phyloP scores from a whole-genome alignment of 345 rosid species.

The Syzygium oleosum region DNA sequence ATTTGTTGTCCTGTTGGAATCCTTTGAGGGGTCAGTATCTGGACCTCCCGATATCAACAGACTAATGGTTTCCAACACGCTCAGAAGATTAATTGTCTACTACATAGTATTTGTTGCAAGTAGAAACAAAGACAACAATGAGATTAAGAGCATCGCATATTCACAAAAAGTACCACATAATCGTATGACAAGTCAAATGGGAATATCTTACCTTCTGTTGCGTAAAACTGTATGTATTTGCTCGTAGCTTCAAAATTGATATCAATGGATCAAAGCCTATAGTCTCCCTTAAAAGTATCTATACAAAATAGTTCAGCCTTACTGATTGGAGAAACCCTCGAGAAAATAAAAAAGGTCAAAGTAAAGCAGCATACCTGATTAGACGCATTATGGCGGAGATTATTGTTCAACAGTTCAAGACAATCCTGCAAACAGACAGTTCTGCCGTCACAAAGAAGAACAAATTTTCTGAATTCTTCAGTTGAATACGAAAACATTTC shows the following conservation, averaged over 20 bases:
- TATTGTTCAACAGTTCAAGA: conserved; percentile 86
- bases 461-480: not conserved
- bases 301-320: conserved; percentile 10
- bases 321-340: conserved; percentile 8
- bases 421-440: conserved; percentile 54
- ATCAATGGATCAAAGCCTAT: conserved; percentile 78
- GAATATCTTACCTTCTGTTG: conserved; percentile 92
- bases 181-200: not conserved
- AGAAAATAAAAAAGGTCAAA: not conserved
- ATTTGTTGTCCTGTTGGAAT: conserved; percentile 71
- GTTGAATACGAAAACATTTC: not conserved
- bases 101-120: conserved; percentile 44
- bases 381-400: conserved; percentile 72
- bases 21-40: conserved; percentile 60
- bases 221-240: conserved; percentile 74
- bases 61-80: conserved; percentile 77
- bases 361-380: conserved; percentile 59
- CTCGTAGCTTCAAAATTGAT: conserved; percentile 69
- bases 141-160: not conserved
- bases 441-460: not conserved
- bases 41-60: conserved; percentile 73
- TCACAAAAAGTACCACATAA: not conserved
- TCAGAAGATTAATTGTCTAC: conserved; percentile 94
- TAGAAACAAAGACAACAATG: conserved; percentile 12
- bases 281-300: conserved; percentile 92